Evolutionary conservation across 257 asterid genomes (phyloP).

Genomic region (Striga asiatica): DNA sequence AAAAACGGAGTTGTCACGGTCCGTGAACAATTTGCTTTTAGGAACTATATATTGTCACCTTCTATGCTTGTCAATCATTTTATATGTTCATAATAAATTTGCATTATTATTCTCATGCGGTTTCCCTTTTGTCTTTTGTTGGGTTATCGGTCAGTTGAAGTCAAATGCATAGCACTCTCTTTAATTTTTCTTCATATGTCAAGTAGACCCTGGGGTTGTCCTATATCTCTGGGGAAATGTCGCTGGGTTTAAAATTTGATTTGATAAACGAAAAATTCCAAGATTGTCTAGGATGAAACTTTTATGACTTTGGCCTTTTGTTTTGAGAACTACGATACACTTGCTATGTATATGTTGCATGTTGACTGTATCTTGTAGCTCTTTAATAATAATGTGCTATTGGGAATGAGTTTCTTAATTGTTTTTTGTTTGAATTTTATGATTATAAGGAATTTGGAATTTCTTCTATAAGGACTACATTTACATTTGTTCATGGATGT

Average conservation of each 20-base stretch:
- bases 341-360: background rate
- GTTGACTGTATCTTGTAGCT: background rate
- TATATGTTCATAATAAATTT: background rate
- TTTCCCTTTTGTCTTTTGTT: background rate
- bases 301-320: background rate
- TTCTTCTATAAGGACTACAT: background rate
- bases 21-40: slow-evolving; percentile 22
- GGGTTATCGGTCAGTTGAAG: slow-evolving; percentile 4
- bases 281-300: background rate
- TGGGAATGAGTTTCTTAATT: background rate
- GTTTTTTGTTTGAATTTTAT: background rate
- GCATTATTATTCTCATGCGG: background rate
- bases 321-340: background rate
- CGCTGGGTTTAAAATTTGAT: background rate
- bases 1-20: slow-evolving; percentile 88
- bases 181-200: background rate
- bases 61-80: background rate
- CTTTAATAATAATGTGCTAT: background rate
- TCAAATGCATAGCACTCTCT: slow-evolving; percentile 2
- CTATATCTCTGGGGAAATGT: background rate
- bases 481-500: background rate
- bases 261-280: background rate
- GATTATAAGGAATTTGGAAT: background rate
- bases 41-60: background rate
- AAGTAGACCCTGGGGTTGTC: slow-evolving; percentile 7